Percentiles rank a stretch among this genome's conserved stretches.
These are phyloP conservation scores for Rhodotorula diobovata DNA, from an alignment of 768 basidiomycete species.

Conservation along the genomic window DNA sequence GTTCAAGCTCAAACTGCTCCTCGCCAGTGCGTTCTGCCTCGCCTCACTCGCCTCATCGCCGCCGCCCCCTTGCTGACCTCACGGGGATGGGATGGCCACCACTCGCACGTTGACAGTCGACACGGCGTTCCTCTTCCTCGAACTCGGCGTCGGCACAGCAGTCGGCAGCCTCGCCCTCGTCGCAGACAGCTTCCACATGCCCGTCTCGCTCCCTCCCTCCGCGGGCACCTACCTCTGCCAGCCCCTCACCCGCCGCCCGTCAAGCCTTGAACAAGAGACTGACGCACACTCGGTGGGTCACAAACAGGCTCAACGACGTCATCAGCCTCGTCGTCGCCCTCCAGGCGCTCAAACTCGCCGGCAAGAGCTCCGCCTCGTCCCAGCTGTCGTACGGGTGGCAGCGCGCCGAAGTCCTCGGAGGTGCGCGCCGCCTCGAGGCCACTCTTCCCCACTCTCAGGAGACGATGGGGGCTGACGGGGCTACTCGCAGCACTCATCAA, in stretches of 20 bases:
- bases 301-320: constrained; percentile 63
- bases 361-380: constrained; percentile 56
- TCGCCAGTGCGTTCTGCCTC: constrained; percentile 16
- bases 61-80: neutral
- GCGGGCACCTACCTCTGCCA: no score
- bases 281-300: neutral
- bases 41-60: neutral
- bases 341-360: constrained; percentile 87
- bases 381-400: constrained; percentile 99
- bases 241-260: no score
- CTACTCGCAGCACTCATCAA: constrained; percentile 72
- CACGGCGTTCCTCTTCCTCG: constrained; percentile 74
- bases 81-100: neutral
- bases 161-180: constrained; percentile 55
- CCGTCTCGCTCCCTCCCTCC: constrained; percentile 39
- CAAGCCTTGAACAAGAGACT: neutral
- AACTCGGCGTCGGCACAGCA: constrained; percentile 67
- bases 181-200: constrained; percentile 98
- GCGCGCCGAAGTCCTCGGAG: constrained; percentile 57
- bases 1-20: constrained; percentile 37
- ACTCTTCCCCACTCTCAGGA: neutral
- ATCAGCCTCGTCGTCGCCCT: constrained; percentile 84
- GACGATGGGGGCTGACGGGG: neutral
- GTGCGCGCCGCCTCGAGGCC: neutral
- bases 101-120: constrained; percentile 62